These are phyloP conservation scores for Chlorencoelia australis DNA, from an alignment of 2,329 filamentous ascomycete genomes.

Conservation along the genomic window DNA sequence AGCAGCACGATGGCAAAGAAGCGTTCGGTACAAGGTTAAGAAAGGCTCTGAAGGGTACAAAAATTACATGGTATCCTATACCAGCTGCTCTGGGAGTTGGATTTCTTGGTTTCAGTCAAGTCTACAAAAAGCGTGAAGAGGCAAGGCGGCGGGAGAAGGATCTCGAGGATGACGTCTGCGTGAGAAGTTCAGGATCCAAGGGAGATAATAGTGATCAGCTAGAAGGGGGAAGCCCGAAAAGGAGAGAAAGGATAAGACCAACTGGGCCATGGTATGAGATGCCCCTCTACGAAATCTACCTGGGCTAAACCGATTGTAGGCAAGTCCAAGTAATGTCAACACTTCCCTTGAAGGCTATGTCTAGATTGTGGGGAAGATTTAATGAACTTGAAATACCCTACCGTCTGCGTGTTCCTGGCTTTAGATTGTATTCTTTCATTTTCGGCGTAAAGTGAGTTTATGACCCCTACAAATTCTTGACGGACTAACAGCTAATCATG, in stretches of 20 bases:
- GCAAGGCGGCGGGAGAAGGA: conserved; percentile 29
- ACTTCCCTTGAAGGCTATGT: conserved; percentile 61
- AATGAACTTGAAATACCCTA: conserved; percentile 64
- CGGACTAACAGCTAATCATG: conserved; percentile 12
- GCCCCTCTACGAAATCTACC: neutral
- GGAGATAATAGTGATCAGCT: conserved; percentile 31
- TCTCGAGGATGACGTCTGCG: conserved; percentile 28
- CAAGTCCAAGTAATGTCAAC: conserved; percentile 68
- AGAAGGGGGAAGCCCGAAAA: conserved; percentile 32
- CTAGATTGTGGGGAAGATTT: conserved; percentile 62
- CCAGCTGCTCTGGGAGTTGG: conserved; percentile 58
- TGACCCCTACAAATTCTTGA: neutral
- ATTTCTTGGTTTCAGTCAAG: conserved; percentile 54
- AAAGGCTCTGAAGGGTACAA: conserved; percentile 50
- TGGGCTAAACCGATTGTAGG: conserved; percentile 29
- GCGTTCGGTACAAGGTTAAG: conserved; percentile 35
- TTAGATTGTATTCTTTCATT: conserved; percentile 63
- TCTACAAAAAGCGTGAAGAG: conserved; percentile 45
- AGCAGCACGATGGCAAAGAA: conserved; percentile 19
- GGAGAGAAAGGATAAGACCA: conserved; percentile 49
- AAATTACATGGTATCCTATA: conserved; percentile 63
- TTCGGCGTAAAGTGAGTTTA: conserved; percentile 58
- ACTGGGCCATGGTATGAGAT: conserved; percentile 51
- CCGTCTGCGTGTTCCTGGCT: conserved; percentile 60
- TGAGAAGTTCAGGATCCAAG: conserved; percentile 19